Percentiles rank a stretch among this genome's conserved stretches.
phyloP scores from a whole-genome alignment of 1,284 basidiomycete genomes.

The Thelephora terrestris region DNA sequence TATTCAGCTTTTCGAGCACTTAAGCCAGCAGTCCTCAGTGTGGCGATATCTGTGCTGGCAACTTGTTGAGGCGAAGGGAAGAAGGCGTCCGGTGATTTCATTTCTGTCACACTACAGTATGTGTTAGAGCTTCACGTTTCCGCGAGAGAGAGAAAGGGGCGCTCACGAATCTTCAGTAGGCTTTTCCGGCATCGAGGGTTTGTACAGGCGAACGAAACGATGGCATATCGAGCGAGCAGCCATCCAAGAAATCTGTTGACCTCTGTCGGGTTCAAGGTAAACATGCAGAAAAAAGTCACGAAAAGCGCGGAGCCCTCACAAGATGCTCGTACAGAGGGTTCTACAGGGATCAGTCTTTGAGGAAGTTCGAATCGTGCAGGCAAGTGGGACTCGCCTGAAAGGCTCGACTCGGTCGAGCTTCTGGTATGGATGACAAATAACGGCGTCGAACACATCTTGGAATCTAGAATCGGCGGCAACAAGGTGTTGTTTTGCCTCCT shows the following conservation, averaged over 20 bases:
- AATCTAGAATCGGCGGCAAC: constrained; percentile 63
- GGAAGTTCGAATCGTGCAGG: background rate
- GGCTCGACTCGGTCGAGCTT: constrained; percentile 62
- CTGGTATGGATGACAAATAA: constrained; percentile 70
- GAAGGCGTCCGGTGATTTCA: constrained; percentile 22
- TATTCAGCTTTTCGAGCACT: constrained; percentile 82
- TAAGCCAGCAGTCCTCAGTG: constrained; percentile 62
- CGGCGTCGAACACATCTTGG: constrained; percentile 49
- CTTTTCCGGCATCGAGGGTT: constrained; percentile 63
- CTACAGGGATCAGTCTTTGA: constrained; percentile 12
- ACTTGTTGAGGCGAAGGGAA: constrained; percentile 72
- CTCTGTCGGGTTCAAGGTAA: constrained; percentile 28
- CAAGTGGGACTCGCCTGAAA: constrained; percentile 41
- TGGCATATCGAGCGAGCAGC: constrained; percentile 84
- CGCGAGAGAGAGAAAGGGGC: background rate
- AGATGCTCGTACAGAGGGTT: constrained; percentile 45
- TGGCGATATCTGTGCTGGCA: constrained; percentile 41
- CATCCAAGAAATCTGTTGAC: constrained; percentile 87
- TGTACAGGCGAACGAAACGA: constrained; percentile 69
- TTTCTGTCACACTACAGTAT: constrained; percentile 8
- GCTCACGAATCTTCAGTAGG: constrained; percentile 31
- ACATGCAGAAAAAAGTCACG: background rate
- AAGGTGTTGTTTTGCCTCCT: constrained; percentile 66
- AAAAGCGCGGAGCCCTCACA: constrained; percentile 24
- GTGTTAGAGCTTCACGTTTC: constrained; percentile 15